Evolutionary conservation across 768 basidiomycete species (phyloP), one percentile per base, ranked within the genome.

Genomic region (Mycena vitilis): DNA sequence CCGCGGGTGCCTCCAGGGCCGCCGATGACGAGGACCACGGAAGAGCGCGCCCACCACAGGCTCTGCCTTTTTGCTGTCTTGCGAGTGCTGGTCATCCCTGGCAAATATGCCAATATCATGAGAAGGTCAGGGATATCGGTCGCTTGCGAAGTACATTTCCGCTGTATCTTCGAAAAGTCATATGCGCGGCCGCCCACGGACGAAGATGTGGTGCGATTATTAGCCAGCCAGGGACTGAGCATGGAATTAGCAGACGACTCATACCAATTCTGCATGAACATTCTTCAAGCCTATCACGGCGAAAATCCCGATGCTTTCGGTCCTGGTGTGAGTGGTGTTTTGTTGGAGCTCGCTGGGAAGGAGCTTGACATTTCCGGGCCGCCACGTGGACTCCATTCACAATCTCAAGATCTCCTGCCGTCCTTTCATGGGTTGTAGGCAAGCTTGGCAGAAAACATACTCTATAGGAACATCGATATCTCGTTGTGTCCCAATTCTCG

Each of bases 51-150:
- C 36, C 54, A 55, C 18, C 37, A 55, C 37, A 20, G 37, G 9
- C 36, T 55, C 18, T 55, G 54, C 36, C 54, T 55, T 13, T 36
- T 55, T 11, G 54, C 54, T 36, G 54, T 55, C n/a, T n/a, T 55
- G 15, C 34, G 37, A 36, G 54, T 55, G 11, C 38, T 55, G 38
- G 20, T 13, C 9, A 37, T 38, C 15, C 54, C 54, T 49, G 30
- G 30, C 30, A n/a, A n/a, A 8, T 47, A 47, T 47, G 45, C 45
- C 8, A 47, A 47, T 8, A 15, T 47, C 45, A 16, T 47, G 45
- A 16, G 18, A 47, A 30, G 30, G 30, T n/a, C n/a, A 20, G 18
- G 45, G 18, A 20, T 20, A 20, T n/a, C 45, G n/a, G 45, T 47
- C 15, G 45, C 45, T 20, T 16, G 45, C 16, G 45, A 47, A 8